phyloP scores from a whole-genome alignment of 768 basidiomycete genomes.

The Porphyrellus cyaneotinctus region DNA sequence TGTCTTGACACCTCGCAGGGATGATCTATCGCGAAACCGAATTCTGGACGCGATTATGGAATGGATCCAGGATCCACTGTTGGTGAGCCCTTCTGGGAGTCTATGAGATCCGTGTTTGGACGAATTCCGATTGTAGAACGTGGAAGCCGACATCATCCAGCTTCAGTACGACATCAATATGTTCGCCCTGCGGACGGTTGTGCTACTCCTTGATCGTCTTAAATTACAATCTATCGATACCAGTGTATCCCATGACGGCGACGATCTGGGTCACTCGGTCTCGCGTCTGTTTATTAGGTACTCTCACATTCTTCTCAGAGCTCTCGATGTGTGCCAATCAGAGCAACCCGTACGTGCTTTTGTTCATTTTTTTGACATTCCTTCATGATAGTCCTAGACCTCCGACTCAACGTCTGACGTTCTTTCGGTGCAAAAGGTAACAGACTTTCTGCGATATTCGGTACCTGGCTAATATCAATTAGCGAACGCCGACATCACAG shows the following conservation, averaged over 20 bases:
- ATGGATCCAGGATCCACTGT: constrained; percentile 61
- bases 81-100: constrained; percentile 38
- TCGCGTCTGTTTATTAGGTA: constrained; percentile 81
- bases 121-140: constrained; percentile 23
- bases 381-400: constrained; percentile 29
- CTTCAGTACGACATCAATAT: constrained; percentile 67
- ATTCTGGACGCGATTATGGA: constrained; percentile 75
- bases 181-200: constrained; percentile 67
- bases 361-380: background rate
- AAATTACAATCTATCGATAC: constrained; percentile 58
- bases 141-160: constrained; percentile 35
- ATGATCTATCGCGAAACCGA: constrained; percentile 59
- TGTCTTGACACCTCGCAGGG: constrained; percentile 60
- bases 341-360: constrained; percentile 41
- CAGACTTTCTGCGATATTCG: background rate
- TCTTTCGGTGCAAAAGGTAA: constrained; percentile 45
- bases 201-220: constrained; percentile 72
- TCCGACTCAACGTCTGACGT: constrained; percentile 50
- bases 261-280: constrained; percentile 65
- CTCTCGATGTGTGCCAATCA: constrained; percentile 49
- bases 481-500: constrained; percentile 44
- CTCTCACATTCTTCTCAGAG: constrained; percentile 58
- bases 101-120: constrained; percentile 1
- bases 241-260: constrained; percentile 46
- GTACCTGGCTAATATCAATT: constrained; percentile 14